Evolutionary conservation across 2,329 filamentous ascomycete species (phyloP).

Genomic region (Ascosphaera apis): DNA sequence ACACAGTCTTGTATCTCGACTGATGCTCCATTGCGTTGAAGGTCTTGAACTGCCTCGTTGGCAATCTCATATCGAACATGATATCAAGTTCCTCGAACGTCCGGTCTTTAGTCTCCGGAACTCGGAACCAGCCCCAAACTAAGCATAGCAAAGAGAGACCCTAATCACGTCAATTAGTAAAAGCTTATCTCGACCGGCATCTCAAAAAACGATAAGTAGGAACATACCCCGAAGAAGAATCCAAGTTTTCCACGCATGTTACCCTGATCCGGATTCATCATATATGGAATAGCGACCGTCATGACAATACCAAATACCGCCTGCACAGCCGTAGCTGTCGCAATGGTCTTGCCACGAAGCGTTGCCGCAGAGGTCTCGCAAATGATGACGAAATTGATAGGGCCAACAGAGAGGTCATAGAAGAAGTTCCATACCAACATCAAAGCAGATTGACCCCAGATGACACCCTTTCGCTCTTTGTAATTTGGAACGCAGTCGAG

Average conservation of each 20-base stretch:
- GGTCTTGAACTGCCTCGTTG: slow-evolving; percentile 1
- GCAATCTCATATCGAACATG: not conserved
- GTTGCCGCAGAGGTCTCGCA: slow-evolving; percentile 23
- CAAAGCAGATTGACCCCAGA: slow-evolving; percentile 15
- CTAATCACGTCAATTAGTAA: slow-evolving; percentile 1
- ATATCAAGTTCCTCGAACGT: slow-evolving; percentile 5
- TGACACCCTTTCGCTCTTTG: not conserved
- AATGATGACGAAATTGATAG: slow-evolving; percentile 23
- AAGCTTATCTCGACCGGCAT: not conserved
- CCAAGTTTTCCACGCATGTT: slow-evolving; percentile 15
- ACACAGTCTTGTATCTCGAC: no score
- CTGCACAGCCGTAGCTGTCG: slow-evolving; percentile 18
- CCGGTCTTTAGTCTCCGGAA: slow-evolving; percentile 8
- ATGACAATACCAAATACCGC: slow-evolving; percentile 18
- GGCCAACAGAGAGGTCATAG: slow-evolving; percentile 19
- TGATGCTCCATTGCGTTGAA: not conserved
- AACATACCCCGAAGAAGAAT: slow-evolving; percentile 13
- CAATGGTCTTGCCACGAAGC: slow-evolving; percentile 23
- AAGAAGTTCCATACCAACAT: slow-evolving; percentile 18
- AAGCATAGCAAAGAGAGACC: slow-evolving; percentile 5
- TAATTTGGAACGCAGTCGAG: slow-evolving; percentile 4
- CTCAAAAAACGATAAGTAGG: no score
- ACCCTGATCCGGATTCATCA: slow-evolving; percentile 17
- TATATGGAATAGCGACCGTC: slow-evolving; percentile 19
- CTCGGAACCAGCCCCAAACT: slow-evolving; percentile 8